A percentile compares a stretch with the other conserved stretches of the same genome.
These are phyloP conservation scores for Platanus orientalis DNA, from an alignment of 164 flowering plant genomes.

Conservation along the genomic window DNA sequence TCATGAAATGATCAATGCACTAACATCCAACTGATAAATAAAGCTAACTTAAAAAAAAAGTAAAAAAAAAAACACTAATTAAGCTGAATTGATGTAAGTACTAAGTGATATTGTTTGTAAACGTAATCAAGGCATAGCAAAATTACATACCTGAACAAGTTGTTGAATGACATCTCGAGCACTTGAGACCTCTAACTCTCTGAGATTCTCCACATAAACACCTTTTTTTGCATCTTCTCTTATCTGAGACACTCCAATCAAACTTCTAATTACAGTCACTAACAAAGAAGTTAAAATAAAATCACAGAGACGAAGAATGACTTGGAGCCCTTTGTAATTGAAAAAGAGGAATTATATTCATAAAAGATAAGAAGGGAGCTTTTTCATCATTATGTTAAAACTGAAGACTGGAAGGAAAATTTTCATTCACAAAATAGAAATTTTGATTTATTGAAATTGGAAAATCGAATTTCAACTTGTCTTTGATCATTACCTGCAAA, in stretches of 20 bases:
- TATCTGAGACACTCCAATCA: slow-evolving; percentile 37
- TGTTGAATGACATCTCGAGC: slow-evolving; percentile 91
- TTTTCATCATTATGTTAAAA: not conserved
- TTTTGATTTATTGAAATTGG: not conserved
- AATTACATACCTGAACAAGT: slow-evolving; percentile 61
- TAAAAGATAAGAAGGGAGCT: not conserved
- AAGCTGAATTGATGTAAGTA: not conserved
- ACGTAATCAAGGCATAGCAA: too few species aligned
- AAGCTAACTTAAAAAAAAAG: too few species aligned
- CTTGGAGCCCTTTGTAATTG: not conserved
- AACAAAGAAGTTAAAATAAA: not conserved
- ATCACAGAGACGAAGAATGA: not conserved
- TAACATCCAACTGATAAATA: too few species aligned
- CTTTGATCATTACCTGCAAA: slow-evolving; percentile 73
- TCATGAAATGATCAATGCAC: too few species aligned
- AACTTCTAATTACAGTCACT: not conserved
- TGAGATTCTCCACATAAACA: slow-evolving; percentile 83
- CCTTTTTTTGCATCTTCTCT: slow-evolving; percentile 92
- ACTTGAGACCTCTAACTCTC: slow-evolving; percentile 79
- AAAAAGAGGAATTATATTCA: not conserved
- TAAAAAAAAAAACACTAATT: too few species aligned
- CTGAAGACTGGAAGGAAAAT: not conserved
- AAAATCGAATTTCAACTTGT: not conserved
- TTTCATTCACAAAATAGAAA: not conserved
- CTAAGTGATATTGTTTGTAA: not conserved